A percentile compares a stretch with the other conserved stretches of the same genome.
These are phyloP conservation scores for Amphibolis antarctica DNA, from an alignment of 106 monocot genomes.

Conservation along the genomic window DNA sequence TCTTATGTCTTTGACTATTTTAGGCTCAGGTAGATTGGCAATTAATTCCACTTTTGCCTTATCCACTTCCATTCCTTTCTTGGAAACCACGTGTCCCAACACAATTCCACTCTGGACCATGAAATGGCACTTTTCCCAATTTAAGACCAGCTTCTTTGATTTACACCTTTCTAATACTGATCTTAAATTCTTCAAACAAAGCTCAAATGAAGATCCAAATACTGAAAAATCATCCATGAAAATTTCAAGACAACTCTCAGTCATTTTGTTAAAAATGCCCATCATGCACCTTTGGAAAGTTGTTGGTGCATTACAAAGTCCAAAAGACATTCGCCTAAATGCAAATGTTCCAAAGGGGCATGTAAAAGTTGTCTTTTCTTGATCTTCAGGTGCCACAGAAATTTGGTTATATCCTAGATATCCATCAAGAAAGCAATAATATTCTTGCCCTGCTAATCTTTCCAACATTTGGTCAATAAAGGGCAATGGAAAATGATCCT, in stretches of 20 bases:
- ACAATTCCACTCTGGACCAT: neutral
- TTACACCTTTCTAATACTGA: too few relatives aligned
- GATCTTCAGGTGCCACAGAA: neutral
- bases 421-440: slow-evolving; percentile 6
- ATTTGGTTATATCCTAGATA: slow-evolving; percentile 10
- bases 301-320: neutral
- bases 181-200: slow-evolving; percentile 1
- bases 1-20: neutral
- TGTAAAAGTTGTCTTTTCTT: slow-evolving; percentile 5
- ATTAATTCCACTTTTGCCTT: neutral
- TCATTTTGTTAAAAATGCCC: slow-evolving; percentile 8
- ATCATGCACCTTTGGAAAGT: slow-evolving; percentile 3
- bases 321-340: neutral
- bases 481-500: neutral
- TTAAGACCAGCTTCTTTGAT: neutral
- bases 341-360: neutral
- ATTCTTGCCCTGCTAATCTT: neutral
- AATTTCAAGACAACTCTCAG: neutral
- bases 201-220: slow-evolving; percentile 6
- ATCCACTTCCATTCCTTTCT: neutral
- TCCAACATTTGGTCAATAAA: slow-evolving; percentile 10
- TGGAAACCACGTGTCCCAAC: neutral
- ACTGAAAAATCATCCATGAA: slow-evolving; percentile 13
- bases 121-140: neutral
- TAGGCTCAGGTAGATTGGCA: neutral